Evolutionary conservation across 257 asterid genomes (phyloP), one percentile per base, ranked within the genome.

Genomic region (Nicotiana tomentosiformis): DNA sequence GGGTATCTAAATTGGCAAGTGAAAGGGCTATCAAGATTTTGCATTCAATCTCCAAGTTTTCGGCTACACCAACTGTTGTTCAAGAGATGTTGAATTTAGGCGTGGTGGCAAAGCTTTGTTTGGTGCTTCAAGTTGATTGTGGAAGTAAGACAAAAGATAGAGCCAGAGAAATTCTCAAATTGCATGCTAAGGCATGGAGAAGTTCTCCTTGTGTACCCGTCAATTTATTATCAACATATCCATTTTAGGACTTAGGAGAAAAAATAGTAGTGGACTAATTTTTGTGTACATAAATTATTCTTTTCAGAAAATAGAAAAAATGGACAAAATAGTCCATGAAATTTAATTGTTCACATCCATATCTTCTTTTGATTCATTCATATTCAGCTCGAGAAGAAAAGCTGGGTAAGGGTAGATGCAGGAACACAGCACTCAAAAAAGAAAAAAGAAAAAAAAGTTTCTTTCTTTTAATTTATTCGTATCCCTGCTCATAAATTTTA

Each of bases 81-180:
- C 90, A 84, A 81, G 97, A 96, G 77, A 93, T 96, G 98, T 55
- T 93, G 87, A 89, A 93, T 64, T 72, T 88, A 26, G 99, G 98
- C 2, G 98, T 86, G 11, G 98, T 86, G 78, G 84, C 90, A 58
- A 96, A 94, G 83, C 51, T 96, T 86, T 92, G 94, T 49, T 17
- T 94, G 86, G 89, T 94, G 18, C 78, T 94, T 33, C 96, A 91
- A 77, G 91, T 90, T 55, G 93, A 96, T 18, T 86, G 93, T 57
- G 96, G 96, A 23, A 56, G 77, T 32, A 94, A 91, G 88, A 85
- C 83, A 0, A 96, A 87, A 87, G 97, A 93, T 35, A 94, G 92
- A 57, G 96, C 96, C 0, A 84, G 87, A 83, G 97, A 92, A 20
- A 91, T 96, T 33, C 90, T 96, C 0, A 93, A 87, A 30, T 1